These are phyloP conservation scores for Pestalotiopsis sp. DNA, from an alignment of 2,329 filamentous ascomycete species.

Conservation along the genomic window DNA sequence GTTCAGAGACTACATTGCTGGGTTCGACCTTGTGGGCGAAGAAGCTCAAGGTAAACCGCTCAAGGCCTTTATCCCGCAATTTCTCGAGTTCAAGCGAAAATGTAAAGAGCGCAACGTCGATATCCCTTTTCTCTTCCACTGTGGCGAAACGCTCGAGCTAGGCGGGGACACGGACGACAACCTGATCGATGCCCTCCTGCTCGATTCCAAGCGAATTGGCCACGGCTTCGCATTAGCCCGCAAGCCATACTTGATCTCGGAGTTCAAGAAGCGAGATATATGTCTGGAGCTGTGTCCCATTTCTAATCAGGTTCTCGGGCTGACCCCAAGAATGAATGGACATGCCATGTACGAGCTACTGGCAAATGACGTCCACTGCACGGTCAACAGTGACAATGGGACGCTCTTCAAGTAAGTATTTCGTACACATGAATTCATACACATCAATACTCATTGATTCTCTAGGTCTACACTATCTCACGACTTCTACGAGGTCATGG, in stretches of 20 bases:
- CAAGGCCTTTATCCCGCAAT: slow-evolving; percentile 50
- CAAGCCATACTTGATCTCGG: slow-evolving; percentile 67
- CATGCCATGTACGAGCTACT: slow-evolving; percentile 71
- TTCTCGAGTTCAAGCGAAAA: slow-evolving; percentile 49
- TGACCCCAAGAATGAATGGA: slow-evolving; percentile 66
- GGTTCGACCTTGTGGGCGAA: slow-evolving; percentile 65
- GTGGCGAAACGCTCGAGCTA: slow-evolving; percentile 72
- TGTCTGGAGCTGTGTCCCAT: slow-evolving; percentile 80
- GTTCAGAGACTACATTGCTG: slow-evolving; percentile 56
- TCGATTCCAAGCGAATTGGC: slow-evolving; percentile 71
- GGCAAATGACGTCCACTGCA: slow-evolving; percentile 74
- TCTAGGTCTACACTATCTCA: slow-evolving; percentile 70
- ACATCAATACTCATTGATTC: slow-evolving; percentile 16
- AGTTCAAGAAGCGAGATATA: slow-evolving; percentile 65
- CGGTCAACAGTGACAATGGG: slow-evolving; percentile 75
- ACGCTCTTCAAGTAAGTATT: slow-evolving; percentile 66
- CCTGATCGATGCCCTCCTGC: slow-evolving; percentile 67
- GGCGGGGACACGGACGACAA: slow-evolving; percentile 69
- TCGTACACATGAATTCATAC: background rate
- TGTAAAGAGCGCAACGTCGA: slow-evolving; percentile 49
- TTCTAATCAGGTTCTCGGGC: slow-evolving; percentile 74
- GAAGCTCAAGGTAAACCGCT: slow-evolving; percentile 57
- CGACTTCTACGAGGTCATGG: slow-evolving; percentile 78
- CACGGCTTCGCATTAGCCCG: slow-evolving; percentile 73
- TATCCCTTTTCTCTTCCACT: slow-evolving; percentile 77